These are phyloP conservation scores for Gymnopilus junonius DNA, from an alignment of 768 basidiomycete species.

Conservation along the genomic window DNA sequence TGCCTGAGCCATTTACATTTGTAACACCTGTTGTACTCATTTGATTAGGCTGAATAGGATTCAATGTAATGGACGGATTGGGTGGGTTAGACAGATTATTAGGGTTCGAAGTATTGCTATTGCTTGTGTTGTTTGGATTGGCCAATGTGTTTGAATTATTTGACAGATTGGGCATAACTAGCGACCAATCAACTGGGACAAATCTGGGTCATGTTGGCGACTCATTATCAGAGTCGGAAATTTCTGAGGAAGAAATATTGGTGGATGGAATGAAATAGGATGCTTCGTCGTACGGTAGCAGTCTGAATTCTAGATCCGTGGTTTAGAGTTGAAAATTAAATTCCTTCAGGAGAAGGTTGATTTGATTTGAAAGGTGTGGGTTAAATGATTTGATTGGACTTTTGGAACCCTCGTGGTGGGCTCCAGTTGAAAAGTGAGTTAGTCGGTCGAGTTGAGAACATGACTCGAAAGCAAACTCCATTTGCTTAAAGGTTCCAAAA, in stretches of 20 bases:
- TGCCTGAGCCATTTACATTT: neutral
- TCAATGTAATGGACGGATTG: neutral
- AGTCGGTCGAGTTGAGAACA: no score
- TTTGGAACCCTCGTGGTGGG: conserved; percentile 16
- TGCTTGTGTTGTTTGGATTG: no score
- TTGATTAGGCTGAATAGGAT: neutral
- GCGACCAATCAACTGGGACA: neutral
- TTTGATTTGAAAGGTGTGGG: neutral
- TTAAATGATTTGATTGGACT: neutral
- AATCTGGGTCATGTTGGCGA: neutral
- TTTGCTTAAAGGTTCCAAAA: no score
- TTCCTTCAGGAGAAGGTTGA: no score
- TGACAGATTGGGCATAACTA: no score
- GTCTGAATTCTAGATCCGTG: neutral
- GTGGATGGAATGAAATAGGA: neutral
- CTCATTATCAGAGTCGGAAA: neutral
- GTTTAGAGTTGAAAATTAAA: neutral
- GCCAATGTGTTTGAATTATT: no score
- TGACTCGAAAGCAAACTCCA: no score
- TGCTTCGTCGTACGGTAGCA: neutral
- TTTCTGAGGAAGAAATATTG: neutral
- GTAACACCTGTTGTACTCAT: neutral
- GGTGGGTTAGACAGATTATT: neutral
- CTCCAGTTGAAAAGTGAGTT: conserved; percentile 6
- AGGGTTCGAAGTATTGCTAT: no score